These are phyloP conservation scores for Myotisia sp. DNA, from an alignment of 2,329 filamentous ascomycete species.

Conservation along the genomic window DNA sequence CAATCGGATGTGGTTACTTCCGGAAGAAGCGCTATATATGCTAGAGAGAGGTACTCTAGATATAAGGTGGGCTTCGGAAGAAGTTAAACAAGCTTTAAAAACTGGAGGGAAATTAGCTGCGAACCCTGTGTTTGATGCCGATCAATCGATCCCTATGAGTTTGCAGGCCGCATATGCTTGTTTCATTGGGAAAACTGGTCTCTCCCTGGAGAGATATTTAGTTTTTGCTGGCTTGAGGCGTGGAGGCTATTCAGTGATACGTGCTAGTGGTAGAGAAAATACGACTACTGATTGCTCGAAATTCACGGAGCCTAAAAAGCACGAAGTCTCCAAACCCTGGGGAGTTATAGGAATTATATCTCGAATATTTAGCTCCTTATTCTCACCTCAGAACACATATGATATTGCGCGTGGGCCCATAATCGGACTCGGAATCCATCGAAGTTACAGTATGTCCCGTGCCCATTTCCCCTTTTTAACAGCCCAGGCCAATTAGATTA, in stretches of 20 bases:
- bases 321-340: conserved; percentile 7
- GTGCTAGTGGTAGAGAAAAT: conserved; percentile 44
- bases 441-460: conserved; percentile 35
- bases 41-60: conserved; percentile 79
- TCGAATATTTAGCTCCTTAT: conserved; percentile 22
- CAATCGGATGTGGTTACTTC: conserved; percentile 65
- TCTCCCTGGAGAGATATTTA: conserved; percentile 65
- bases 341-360: conserved; percentile 21
- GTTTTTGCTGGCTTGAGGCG: conserved; percentile 79
- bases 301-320: conserved; percentile 3
- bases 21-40: conserved; percentile 81
- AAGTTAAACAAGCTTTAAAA: conserved; percentile 17
- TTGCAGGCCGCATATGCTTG: conserved; percentile 80
- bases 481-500: conserved; percentile 45
- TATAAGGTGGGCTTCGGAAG: conserved; percentile 58
- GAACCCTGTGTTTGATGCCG: conserved; percentile 32
- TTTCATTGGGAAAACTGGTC: conserved; percentile 53
- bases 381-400: conserved; percentile 16
- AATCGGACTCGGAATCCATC: conserved; percentile 39
- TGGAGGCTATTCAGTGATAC: conserved; percentile 64
- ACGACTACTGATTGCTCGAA: not conserved
- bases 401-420: conserved; percentile 34
- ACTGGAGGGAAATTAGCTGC: conserved; percentile 15
- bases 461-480: not conserved
- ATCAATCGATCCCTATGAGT: conserved; percentile 66